Base-by-base conservation (phyloP, 129 eudicot genomes). In the Flaveria trinervia region DNA sequence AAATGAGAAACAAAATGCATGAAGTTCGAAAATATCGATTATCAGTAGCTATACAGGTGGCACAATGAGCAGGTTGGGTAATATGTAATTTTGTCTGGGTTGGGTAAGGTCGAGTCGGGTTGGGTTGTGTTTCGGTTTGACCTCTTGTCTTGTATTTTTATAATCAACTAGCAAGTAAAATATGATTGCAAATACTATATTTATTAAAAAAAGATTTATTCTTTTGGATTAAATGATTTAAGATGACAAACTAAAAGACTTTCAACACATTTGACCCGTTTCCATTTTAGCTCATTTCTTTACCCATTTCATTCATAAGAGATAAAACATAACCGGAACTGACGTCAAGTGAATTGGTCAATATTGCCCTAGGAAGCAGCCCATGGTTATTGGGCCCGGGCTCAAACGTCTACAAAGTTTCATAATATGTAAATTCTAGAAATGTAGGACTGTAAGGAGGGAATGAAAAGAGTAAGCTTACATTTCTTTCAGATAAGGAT, bases 401-500 rank as follows among this genome's bases (percentile, higher is more conserved):
- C 30, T 73, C 77, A 73, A 59, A 43, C 26, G 43, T 45, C 70
- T 57, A 61, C 44, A 23, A 33, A 5, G 12, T 54, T 33, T 54
- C 77, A 36, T 43, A 57, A 23, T 3, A 66, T 62, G 15, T 28
- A 52, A 3, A 77, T 11, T 9, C n/a, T 16, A 13, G 26, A 60
- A 30, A 45, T 69, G 76, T 56, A 9, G 18, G 12, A 39, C 17
- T 17, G 14, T 14, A 67, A 71, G 26, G 79, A 74, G 49, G 59
- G 51, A 16, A 30, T 62, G 16, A 71, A 44, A 25, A 18, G 12
- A 18, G 43, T 17, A 52, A 18, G 51, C 97, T 89, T 71, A 91
- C 98, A 94, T 76, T 80, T 94, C 98, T 83, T 94, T 94, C 25
- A 94, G 65, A 79, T 87, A 94, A 16, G 92, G 93, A 77, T 94